Evolutionary conservation across 1,284 basidiomycete genomes (phyloP).

Genomic region (Pseudozyma hubeiensis): DNA sequence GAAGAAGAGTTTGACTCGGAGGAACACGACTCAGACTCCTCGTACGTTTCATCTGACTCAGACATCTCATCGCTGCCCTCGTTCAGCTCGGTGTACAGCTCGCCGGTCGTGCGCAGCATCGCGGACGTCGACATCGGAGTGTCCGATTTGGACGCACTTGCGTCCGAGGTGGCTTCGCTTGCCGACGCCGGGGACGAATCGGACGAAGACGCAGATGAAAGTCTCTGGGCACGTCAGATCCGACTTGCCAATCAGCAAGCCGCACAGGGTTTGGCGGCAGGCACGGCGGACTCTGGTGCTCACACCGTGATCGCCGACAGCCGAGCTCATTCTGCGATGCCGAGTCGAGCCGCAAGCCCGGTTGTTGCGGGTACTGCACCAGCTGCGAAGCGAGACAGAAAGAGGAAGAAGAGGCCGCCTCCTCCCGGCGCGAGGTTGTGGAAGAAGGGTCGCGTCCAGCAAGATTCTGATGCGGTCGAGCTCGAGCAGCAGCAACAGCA

Average conservation of each 20-base stretch:
- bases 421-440: conserved; percentile 44
- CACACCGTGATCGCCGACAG: conserved; percentile 12
- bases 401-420: conserved; percentile 38
- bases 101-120: conserved; percentile 20
- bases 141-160: conserved; percentile 11
- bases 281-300: conserved; percentile 6
- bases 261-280: conserved; percentile 1
- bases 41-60: conserved; percentile 13
- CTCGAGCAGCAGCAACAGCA: conserved; percentile 2
- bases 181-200: conserved; percentile 13
- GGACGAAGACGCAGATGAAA: conserved; percentile 35
- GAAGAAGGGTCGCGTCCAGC: conserved; percentile 47
- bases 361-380: conserved; percentile 4
- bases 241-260: conserved; percentile 21
- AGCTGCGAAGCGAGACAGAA: conserved; percentile 9
- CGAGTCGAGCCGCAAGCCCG: conserved; percentile 23
- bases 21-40: conserved; percentile 39
- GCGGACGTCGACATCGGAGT: conserved; percentile 10
- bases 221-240: conserved; percentile 39
- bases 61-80: conserved; percentile 47
- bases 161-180: conserved; percentile 22
- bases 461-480: conserved; percentile 12
- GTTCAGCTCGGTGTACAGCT: conserved; percentile 40
- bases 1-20: conserved; percentile 12
- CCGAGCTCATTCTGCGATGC: conserved; percentile 8